Percentiles rank a stretch among this genome's conserved stretches.
Conservation (phyloP, 306 rosid genomes). For the Argentina anserina region DNA sequence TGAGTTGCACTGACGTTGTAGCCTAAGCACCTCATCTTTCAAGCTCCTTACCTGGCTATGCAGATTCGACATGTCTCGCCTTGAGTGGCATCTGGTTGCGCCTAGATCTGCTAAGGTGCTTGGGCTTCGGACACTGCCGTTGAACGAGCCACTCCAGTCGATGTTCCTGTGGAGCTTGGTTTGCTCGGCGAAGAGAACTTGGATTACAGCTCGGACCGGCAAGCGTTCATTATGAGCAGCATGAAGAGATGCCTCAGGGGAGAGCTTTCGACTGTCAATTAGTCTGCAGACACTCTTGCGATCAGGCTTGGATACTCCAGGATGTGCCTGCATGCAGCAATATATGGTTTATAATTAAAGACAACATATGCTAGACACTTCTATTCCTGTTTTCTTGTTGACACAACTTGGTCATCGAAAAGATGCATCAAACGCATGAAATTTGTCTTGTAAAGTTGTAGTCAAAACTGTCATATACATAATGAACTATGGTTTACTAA, state of each 20-base stretch:
- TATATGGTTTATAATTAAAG: neutral
- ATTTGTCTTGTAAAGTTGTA: neutral
- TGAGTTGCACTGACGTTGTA: constrained; percentile 58
- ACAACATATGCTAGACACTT: neutral
- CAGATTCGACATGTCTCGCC: constrained; percentile 59
- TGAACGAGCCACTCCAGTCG: constrained; percentile 80
- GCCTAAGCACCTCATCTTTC: constrained; percentile 67
- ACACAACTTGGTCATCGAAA: neutral
- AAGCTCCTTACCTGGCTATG: constrained; percentile 68
- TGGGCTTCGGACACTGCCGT: constrained; percentile 54
- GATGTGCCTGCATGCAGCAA: constrained; percentile 63
- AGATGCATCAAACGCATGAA: neutral
- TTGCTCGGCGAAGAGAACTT: constrained; percentile 79
- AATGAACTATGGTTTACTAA: neutral
- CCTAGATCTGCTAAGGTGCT: constrained; percentile 33
- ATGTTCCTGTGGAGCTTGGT: constrained; percentile 41
- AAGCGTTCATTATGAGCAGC: constrained; percentile 92
- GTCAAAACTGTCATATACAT: too few species aligned
- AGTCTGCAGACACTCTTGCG: constrained; percentile 67
- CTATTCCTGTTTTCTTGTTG: neutral
- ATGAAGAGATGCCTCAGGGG: constrained; percentile 83
- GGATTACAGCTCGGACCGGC: constrained; percentile 87
- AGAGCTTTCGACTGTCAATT: constrained; percentile 76
- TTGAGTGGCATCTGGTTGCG: constrained; percentile 47
- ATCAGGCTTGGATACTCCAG: constrained; percentile 64